Percentiles rank a stretch among this genome's conserved stretches.
These are phyloP conservation scores for Ilyonectria mors-panacis DNA, from an alignment of 2,329 filamentous ascomycete species.

Conservation along the genomic window DNA sequence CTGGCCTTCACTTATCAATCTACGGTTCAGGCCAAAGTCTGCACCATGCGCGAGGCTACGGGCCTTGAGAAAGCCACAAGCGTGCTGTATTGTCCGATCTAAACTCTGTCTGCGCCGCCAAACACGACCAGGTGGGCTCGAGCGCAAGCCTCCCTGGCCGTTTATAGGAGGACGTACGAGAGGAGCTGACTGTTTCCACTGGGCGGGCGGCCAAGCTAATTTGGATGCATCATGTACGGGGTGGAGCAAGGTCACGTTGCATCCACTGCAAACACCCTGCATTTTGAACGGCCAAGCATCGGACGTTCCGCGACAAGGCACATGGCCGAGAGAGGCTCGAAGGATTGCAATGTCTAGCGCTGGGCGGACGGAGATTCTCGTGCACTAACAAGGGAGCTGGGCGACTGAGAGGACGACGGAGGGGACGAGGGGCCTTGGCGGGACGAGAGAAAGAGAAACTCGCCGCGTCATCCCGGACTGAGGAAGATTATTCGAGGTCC, in stretches of 20 bases:
- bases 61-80: not conserved
- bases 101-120: conserved; percentile 1
- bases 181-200: not conserved
- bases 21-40: not conserved
- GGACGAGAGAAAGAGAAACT: too few relatives aligned
- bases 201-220: not conserved
- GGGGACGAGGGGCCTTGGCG: too few relatives aligned
- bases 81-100: not conserved
- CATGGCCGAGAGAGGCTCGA: not conserved
- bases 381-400: not conserved
- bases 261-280: conserved; percentile 16
- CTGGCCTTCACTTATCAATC: not conserved
- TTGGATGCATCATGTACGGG: not conserved
- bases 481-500: too few relatives aligned
- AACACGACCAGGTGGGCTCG: not conserved
- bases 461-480: too few relatives aligned
- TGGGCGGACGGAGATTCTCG: not conserved
- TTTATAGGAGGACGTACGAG: not conserved
- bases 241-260: conserved; percentile 31
- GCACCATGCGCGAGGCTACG: not conserved
- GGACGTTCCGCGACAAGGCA: not conserved
- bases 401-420: too few relatives aligned
- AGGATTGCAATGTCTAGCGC: not conserved
- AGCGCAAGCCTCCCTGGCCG: not conserved
- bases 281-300: conserved; percentile 13